Conservation (phyloP, 106 monocot species). For the Hemerocallis citrina region DNA sequence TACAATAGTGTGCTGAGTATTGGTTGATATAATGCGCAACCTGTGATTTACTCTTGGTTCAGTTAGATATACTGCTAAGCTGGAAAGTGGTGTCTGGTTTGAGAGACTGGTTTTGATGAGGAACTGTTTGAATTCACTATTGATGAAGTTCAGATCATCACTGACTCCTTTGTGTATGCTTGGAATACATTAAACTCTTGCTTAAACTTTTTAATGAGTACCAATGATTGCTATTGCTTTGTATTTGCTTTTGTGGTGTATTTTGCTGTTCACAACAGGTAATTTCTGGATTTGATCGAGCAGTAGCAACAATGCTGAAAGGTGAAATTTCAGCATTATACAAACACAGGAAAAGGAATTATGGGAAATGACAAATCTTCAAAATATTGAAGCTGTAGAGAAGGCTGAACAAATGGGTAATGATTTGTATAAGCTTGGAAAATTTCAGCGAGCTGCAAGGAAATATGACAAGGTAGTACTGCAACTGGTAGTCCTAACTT, state of each 20-base stretch:
- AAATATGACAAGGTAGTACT: conserved; percentile 61
- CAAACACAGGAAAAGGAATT: conserved; percentile 39
- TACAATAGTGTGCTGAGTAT: too few relatives aligned
- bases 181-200: too few relatives aligned
- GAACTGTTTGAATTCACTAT: conserved; percentile 35
- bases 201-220: background rate
- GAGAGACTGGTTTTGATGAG: conserved; percentile 37
- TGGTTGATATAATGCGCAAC: too few relatives aligned
- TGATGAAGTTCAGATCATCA: conserved; percentile 41
- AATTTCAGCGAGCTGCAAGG: conserved; percentile 41
- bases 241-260: background rate
- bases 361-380: conserved; percentile 28
- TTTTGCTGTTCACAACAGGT: conserved; percentile 39
- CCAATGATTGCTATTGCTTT: background rate
- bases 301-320: conserved; percentile 47
- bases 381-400: conserved; percentile 39
- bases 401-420: conserved; percentile 40
- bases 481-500: too few relatives aligned
- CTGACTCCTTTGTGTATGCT: background rate
- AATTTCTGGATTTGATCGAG: conserved; percentile 41
- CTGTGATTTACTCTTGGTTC: too few relatives aligned
- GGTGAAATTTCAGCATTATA: conserved; percentile 34
- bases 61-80: conserved; percentile 41
- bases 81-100: conserved; percentile 48
- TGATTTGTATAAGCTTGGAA: conserved; percentile 42